phyloP scores from a whole-genome alignment of 2,329 filamentous ascomycete species.

The Leptoxyphium fumago region DNA sequence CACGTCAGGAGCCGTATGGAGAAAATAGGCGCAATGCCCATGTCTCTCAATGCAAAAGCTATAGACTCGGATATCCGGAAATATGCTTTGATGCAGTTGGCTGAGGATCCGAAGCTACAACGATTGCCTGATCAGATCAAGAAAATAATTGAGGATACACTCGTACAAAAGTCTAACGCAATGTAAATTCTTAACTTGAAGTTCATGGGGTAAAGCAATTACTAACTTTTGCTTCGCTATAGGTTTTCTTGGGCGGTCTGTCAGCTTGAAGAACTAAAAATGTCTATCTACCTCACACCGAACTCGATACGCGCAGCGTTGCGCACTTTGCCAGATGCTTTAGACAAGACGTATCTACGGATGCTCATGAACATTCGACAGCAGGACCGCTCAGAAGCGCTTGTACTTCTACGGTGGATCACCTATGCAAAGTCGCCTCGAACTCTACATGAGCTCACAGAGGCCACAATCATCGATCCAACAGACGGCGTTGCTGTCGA shows the following conservation, averaged over 20 bases:
- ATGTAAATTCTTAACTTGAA: slow-evolving; percentile 8
- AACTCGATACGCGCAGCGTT: too few species aligned
- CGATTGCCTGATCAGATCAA: slow-evolving; percentile 1
- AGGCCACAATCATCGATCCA: not conserved
- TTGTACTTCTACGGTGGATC: not conserved
- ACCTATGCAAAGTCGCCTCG: not conserved
- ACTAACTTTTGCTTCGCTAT: not conserved
- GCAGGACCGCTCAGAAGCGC: not conserved
- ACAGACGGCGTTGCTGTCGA: too few species aligned
- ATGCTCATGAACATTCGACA: not conserved
- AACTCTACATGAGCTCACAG: not conserved
- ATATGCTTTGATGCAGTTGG: slow-evolving; percentile 7
- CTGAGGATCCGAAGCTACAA: slow-evolving; percentile 5
- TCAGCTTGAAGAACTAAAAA: slow-evolving; percentile 3
- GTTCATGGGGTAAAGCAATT: not conserved
- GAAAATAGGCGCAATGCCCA: slow-evolving; percentile 1
- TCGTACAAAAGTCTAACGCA: slow-evolving; percentile 9
- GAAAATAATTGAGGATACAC: not conserved
- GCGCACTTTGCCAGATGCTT: not conserved
- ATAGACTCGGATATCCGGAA: slow-evolving; percentile 8
- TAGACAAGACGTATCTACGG: not conserved
- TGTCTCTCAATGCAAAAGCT: slow-evolving; percentile 2
- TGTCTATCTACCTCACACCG: too few species aligned
- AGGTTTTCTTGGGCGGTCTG: slow-evolving; percentile 8
- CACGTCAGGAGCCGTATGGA: slow-evolving; percentile 8